Conservation (phyloP, 2,329 filamentous ascomycete species). For the Ceratocystis cubensis region DNA sequence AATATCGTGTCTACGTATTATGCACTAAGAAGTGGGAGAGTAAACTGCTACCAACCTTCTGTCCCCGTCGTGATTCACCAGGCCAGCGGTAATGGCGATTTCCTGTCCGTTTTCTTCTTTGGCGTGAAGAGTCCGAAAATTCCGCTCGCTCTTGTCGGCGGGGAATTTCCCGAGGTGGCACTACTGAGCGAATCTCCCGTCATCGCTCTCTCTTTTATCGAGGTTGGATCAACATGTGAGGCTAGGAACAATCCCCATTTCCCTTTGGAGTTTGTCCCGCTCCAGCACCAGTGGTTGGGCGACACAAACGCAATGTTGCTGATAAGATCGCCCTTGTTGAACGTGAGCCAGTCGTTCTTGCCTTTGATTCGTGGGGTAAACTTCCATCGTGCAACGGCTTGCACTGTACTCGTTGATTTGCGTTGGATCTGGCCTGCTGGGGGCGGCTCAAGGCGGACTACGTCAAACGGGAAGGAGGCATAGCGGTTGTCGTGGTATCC, state of each 20-base stretch:
- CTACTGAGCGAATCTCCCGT: slow-evolving; percentile 2
- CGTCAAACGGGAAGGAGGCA: slow-evolving; percentile 39
- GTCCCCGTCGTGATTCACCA: background rate
- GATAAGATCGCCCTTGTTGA: slow-evolving; percentile 55
- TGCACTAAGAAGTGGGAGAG: background rate
- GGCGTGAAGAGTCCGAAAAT: slow-evolving; percentile 16
- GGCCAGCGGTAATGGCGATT: slow-evolving; percentile 6
- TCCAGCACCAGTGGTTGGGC: slow-evolving; percentile 45
- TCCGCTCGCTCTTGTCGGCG: background rate
- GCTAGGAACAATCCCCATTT: slow-evolving; percentile 43
- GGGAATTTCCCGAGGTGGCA: slow-evolving; percentile 10
- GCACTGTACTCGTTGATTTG: slow-evolving; percentile 34
- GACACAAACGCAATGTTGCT: slow-evolving; percentile 47
- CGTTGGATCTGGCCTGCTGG: slow-evolving; percentile 36
- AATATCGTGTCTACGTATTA: too few relatives aligned
- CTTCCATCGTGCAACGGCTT: slow-evolving; percentile 41
- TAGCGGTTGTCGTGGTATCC: slow-evolving; percentile 44
- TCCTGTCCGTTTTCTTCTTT: slow-evolving; percentile 16
- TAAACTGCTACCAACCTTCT: background rate
- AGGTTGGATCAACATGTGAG: slow-evolving; percentile 36
- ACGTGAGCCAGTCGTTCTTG: slow-evolving; percentile 40
- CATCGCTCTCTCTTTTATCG: slow-evolving; percentile 30
- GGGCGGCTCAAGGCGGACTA: slow-evolving; percentile 38
- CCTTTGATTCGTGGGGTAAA: slow-evolving; percentile 34
- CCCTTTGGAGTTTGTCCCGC: slow-evolving; percentile 39